Evolutionary conservation across 768 basidiomycete genomes (phyloP).

Genomic region (Calocybe indica): DNA sequence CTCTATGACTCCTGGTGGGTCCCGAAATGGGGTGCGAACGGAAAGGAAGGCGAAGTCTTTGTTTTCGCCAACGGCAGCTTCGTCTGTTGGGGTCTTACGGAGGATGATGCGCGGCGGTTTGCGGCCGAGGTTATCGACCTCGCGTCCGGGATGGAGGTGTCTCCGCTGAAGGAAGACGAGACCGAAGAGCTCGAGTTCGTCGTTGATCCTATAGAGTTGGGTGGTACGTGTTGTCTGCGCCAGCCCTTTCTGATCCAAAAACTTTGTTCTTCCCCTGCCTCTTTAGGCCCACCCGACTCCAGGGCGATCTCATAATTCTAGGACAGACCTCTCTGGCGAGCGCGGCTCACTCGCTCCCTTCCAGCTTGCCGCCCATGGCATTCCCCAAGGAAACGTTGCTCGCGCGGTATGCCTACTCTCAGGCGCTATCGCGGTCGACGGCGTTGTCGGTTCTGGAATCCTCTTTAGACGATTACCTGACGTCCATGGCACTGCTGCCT

Average conservation of each 20-base stretch:
- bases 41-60: slow-evolving; percentile 74
- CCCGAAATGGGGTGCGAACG: slow-evolving; percentile 56
- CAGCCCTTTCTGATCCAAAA: slow-evolving; percentile 8
- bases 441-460: slow-evolving; percentile 84
- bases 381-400: slow-evolving; percentile 70
- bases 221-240: slow-evolving; percentile 19
- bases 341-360: slow-evolving; percentile 37
- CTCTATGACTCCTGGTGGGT: slow-evolving; percentile 81
- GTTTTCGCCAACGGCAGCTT: slow-evolving; percentile 85
- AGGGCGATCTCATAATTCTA: slow-evolving; percentile 89
- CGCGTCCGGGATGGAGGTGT: slow-evolving; percentile 54
- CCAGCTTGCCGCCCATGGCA: slow-evolving; percentile 41
- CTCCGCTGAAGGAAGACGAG: slow-evolving; percentile 61
- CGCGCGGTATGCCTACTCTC: slow-evolving; percentile 87
- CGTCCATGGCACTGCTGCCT: slow-evolving; percentile 76
- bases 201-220: slow-evolving; percentile 84
- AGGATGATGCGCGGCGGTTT: slow-evolving; percentile 68
- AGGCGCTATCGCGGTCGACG: slow-evolving; percentile 86
- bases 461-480: slow-evolving; percentile 76
- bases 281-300: slow-evolving; percentile 73
- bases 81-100: slow-evolving; percentile 85
- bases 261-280: slow-evolving; percentile 5
- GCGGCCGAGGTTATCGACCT: slow-evolving; percentile 53
- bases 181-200: slow-evolving; percentile 93
- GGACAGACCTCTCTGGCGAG: slow-evolving; percentile 63